A percentile compares a stretch with the other conserved stretches of the same genome.
These are phyloP conservation scores for Monosporascus sp. DNA, from an alignment of 2,329 filamentous ascomycete species.

Conservation along the genomic window DNA sequence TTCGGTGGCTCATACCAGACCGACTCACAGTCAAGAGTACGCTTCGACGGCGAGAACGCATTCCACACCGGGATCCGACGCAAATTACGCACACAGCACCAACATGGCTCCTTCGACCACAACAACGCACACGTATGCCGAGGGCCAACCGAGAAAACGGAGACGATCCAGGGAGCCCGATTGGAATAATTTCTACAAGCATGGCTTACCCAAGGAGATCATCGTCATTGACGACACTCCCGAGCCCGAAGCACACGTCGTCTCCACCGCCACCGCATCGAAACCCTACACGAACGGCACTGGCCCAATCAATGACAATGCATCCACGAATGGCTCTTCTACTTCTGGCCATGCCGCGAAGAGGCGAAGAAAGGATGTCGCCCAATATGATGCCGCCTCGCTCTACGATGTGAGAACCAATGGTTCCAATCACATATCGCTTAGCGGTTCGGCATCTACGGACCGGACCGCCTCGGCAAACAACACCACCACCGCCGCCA, in stretches of 20 bases:
- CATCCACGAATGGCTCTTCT: constrained; percentile 26
- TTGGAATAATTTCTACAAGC: constrained; percentile 78
- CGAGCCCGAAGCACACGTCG: constrained; percentile 41
- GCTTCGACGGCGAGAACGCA: constrained; percentile 18
- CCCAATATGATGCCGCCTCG: constrained; percentile 53
- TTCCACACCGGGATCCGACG: constrained; percentile 28
- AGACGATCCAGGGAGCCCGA: constrained; percentile 62
- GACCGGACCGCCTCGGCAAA: constrained; percentile 77
- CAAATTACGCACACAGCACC: constrained; percentile 18
- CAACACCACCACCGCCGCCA: constrained; percentile 85
- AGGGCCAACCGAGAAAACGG: constrained; percentile 42
- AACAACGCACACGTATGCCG: constrained; percentile 18
- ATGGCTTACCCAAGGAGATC: constrained; percentile 77
- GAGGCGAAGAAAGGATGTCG: constrained; percentile 64
- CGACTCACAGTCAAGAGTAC: constrained; percentile 9
- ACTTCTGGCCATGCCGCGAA: constrained; percentile 56
- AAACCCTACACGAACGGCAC: constrained; percentile 34
- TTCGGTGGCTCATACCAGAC: constrained; percentile 27
- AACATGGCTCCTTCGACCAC: constrained; percentile 33
- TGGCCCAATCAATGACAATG: constrained; percentile 20
- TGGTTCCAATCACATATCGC: constrained; percentile 66
- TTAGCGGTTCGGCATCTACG: constrained; percentile 71
- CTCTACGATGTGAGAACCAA: constrained; percentile 67
- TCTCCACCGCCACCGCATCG: constrained; percentile 21
- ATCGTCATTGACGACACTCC: constrained; percentile 78